Evolutionary conservation across 1,284 basidiomycete species (phyloP).

Genomic region (Marasmius oreades): DNA sequence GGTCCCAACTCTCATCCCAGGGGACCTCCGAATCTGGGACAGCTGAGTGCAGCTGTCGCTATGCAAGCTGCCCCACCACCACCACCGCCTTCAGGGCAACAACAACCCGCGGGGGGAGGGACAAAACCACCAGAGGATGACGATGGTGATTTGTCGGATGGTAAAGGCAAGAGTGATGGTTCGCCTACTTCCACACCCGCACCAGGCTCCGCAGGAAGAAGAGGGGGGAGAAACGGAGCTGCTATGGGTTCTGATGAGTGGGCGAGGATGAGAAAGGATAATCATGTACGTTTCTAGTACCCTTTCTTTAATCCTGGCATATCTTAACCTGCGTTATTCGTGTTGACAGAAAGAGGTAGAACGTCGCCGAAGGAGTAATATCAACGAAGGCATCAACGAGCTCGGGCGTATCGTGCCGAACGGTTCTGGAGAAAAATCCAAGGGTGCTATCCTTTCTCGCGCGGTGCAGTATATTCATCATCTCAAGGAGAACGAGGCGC

Average conservation of each 20-base stretch:
- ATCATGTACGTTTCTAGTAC: slow-evolving; percentile 62
- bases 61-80: slow-evolving; percentile 38
- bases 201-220: slow-evolving; percentile 29
- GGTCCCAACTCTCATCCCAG: slow-evolving; percentile 73
- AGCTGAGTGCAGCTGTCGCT: slow-evolving; percentile 37
- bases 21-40: slow-evolving; percentile 62
- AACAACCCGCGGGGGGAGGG: slow-evolving; percentile 9
- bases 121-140: slow-evolving; percentile 19
- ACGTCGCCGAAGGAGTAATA: slow-evolving; percentile 87
- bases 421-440: slow-evolving; percentile 84
- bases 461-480: slow-evolving; percentile 89
- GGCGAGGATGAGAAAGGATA: slow-evolving; percentile 80
- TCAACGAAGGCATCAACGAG: slow-evolving; percentile 94
- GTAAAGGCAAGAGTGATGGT: slow-evolving; percentile 27
- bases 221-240: slow-evolving; percentile 41
- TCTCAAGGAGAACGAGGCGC: slow-evolving; percentile 86
- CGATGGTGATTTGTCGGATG: slow-evolving; percentile 28
- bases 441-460: slow-evolving; percentile 81
- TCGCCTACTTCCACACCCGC: slow-evolving; percentile 16
- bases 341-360: slow-evolving; percentile 89
- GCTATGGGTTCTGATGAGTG: slow-evolving; percentile 76
- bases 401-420: slow-evolving; percentile 87
- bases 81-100: slow-evolving; percentile 27
- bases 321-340: background rate
- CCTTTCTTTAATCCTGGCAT: slow-evolving; percentile 4